A percentile compares a stretch with the other conserved stretches of the same genome.
These are phyloP conservation scores for Eucalyptus pauciflora DNA, from an alignment of 345 rosid species.

Conservation along the genomic window DNA sequence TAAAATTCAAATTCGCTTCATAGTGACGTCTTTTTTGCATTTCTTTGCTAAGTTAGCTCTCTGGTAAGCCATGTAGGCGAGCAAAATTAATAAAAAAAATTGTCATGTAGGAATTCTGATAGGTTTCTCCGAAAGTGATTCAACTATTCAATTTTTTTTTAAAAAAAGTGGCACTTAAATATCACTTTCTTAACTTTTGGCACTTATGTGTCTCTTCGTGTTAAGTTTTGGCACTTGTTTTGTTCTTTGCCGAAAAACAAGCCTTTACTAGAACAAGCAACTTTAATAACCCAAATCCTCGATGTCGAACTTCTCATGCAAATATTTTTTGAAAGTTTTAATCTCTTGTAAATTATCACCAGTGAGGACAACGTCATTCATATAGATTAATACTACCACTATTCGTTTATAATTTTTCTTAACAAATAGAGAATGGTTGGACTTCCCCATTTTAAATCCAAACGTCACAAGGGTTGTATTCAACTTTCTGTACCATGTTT, in stretches of 20 bases:
- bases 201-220: fast-evolving
- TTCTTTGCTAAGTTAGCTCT: too few species aligned
- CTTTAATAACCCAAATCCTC: neutral
- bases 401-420: too few species aligned
- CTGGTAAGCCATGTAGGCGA: too few species aligned
- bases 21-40: too few species aligned
- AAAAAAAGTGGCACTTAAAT: fast-evolving
- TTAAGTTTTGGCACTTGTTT: too few species aligned
- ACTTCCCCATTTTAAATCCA: neutral
- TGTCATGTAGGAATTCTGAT: too few species aligned
- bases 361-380: neutral
- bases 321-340: too few species aligned
- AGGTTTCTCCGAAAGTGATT: fast-evolving
- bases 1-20: too few species aligned
- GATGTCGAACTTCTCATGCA: neutral
- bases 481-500: neutral
- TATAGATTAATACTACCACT: too few species aligned
- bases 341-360: too few species aligned
- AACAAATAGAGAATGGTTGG: neutral
- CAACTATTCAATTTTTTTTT: too few species aligned
- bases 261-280: neutral
- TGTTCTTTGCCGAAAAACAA: neutral
- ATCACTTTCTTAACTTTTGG: fast-evolving
- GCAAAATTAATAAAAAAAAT: too few species aligned
- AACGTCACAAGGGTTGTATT: neutral